Evolutionary conservation across 345 rosid species (phyloP).

Genomic region (Syzygium aromaticum): DNA sequence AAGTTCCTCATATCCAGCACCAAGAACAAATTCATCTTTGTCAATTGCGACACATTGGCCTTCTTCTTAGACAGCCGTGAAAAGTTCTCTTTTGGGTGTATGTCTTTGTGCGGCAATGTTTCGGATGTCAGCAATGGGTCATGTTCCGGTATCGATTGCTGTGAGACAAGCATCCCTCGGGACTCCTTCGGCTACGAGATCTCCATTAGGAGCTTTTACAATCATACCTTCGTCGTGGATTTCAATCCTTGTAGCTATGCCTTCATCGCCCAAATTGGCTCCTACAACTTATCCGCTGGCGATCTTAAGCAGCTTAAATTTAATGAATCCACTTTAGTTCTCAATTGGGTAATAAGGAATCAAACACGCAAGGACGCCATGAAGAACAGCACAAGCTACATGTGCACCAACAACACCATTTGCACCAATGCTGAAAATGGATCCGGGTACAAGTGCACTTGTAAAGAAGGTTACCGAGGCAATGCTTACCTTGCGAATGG

Average conservation of each 20-base stretch:
- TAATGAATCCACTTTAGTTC: neutral
- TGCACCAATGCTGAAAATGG: neutral
- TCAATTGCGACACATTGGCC: rapidly evolving
- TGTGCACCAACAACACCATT: neutral
- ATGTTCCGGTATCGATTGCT: slow-evolving; percentile 13
- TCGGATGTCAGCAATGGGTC: neutral
- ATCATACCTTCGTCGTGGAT: neutral
- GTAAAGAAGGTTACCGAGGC: slow-evolving; percentile 10
- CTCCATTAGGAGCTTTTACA: rapidly evolving
- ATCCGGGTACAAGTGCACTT: slow-evolving; percentile 9
- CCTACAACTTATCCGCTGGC: neutral
- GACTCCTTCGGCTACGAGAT: neutral
- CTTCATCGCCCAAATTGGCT: slow-evolving; percentile 1
- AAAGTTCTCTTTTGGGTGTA: neutral
- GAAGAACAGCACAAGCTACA: neutral
- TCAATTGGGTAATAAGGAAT: neutral
- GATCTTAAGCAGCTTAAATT: neutral
- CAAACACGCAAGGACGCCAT: neutral
- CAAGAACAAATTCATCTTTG: rapidly evolving
- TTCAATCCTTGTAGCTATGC: slow-evolving; percentile 21
- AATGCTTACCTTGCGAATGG: slow-evolving; percentile 8
- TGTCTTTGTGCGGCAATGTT: neutral
- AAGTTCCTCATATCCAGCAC: neutral
- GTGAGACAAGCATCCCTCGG: slow-evolving; percentile 6
- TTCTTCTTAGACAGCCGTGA: rapidly evolving